Conservation (phyloP, 805 yeast species). For the Dipodascus geniculatus region DNA sequence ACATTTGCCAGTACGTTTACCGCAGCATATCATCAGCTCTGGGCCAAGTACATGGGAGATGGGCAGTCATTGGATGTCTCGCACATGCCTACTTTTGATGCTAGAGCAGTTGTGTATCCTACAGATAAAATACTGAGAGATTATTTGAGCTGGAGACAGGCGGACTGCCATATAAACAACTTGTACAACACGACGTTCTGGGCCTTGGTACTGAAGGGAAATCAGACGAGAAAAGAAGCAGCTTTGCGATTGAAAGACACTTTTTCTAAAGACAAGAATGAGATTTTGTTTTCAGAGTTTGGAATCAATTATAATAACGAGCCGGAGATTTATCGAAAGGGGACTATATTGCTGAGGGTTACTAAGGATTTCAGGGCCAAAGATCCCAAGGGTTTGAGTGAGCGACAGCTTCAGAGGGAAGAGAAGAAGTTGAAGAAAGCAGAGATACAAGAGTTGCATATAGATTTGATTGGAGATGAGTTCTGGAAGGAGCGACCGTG, state of each 20-base stretch:
- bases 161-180: constrained; percentile 89
- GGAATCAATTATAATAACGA: constrained; percentile 86
- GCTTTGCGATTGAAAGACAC: constrained; percentile 69
- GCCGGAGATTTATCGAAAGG: constrained; percentile 79
- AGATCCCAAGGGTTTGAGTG: constrained; percentile 15
- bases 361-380: constrained; percentile 14
- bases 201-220: constrained; percentile 64
- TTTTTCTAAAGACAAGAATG: constrained; percentile 74
- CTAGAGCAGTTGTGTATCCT: constrained; percentile 83
- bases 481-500: constrained; percentile 48
- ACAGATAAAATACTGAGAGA: constrained; percentile 48
- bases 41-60: constrained; percentile 46
- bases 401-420: constrained; percentile 39
- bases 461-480: constrained; percentile 49
- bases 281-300: constrained; percentile 64
- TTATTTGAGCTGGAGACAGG: constrained; percentile 91
- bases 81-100: constrained; percentile 79
- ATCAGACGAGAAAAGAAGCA: constrained; percentile 65
- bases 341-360: constrained; percentile 52
- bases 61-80: constrained; percentile 31
- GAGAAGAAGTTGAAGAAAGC: constrained; percentile 40
- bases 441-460: constrained; percentile 35
- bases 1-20: constrained; percentile 77
- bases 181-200: constrained; percentile 89
- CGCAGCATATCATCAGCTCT: constrained; percentile 56